phyloP scores from a whole-genome alignment of 2,329 filamentous ascomycete genomes.

The Talaromyces sp. region DNA sequence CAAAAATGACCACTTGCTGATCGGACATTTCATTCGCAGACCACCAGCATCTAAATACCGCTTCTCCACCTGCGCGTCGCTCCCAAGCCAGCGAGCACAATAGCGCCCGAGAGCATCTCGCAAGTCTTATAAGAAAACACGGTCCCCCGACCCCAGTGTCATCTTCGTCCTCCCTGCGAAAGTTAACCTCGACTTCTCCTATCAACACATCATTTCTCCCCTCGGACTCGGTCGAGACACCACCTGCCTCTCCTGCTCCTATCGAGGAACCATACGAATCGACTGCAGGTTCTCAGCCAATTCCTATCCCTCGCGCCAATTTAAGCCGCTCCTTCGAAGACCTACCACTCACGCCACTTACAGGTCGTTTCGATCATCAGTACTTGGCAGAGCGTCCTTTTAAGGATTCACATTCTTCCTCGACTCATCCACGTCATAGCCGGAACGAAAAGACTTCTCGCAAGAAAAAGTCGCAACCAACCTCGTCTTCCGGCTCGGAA shows the following conservation, averaged over 20 bases:
- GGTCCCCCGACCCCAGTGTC: constrained; percentile 38
- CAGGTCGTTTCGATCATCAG: constrained; percentile 36
- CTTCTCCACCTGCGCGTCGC: constrained; percentile 23
- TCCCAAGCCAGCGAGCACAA: constrained; percentile 25
- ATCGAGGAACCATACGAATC: constrained; percentile 29
- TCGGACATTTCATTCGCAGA: constrained; percentile 10
- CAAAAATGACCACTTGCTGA: constrained; percentile 6
- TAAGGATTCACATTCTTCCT: constrained; percentile 25
- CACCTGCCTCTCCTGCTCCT: constrained; percentile 25
- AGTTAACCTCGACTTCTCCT: constrained; percentile 36
- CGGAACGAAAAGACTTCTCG: constrained; percentile 18
- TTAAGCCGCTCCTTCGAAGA: constrained; percentile 28
- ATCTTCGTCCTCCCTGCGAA: constrained; percentile 35
- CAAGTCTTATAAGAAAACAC: constrained; percentile 37
- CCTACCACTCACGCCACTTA: constrained; percentile 37
- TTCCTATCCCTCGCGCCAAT: constrained; percentile 33
- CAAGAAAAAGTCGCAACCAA: constrained; percentile 19
- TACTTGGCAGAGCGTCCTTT: constrained; percentile 29
- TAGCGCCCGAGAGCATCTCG: constrained; percentile 33
- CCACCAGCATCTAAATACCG: constrained; percentile 11
- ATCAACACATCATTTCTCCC: constrained; percentile 32
- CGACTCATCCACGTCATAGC: constrained; percentile 19
- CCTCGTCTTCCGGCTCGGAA: constrained; percentile 15
- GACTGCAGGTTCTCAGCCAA: constrained; percentile 31
- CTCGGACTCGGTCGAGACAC: constrained; percentile 22